These are phyloP conservation scores for Allodekkera sacchari DNA, from an alignment of 805 yeast species.

Conservation along the genomic window DNA sequence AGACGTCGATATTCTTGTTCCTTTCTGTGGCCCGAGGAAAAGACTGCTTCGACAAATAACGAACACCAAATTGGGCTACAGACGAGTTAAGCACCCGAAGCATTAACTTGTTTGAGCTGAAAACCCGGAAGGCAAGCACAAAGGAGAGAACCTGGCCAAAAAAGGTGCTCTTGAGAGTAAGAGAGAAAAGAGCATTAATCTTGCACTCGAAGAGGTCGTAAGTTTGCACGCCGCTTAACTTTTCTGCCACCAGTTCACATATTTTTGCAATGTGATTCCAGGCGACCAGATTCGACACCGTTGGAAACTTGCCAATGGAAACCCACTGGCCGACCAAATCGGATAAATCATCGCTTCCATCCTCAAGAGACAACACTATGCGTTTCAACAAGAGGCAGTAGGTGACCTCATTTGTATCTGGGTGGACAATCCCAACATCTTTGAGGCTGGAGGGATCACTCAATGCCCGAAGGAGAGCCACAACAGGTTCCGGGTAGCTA, in stretches of 20 bases:
- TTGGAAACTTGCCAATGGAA: conserved; percentile 11
- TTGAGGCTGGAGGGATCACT: neutral
- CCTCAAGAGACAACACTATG: neutral
- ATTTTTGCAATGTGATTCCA: conserved; percentile 14
- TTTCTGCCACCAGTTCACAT: conserved; percentile 3
- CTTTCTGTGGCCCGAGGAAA: conserved; percentile 39
- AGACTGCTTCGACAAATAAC: conserved; percentile 17
- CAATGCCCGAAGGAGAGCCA: neutral
- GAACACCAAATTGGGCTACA: conserved; percentile 6
- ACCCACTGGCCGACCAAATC: conserved; percentile 1
- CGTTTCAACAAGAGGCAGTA: conserved; percentile 2
- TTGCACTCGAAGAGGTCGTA: conserved; percentile 4
- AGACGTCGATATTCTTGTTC: conserved; percentile 24
- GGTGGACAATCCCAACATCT: neutral
- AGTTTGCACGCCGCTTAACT: conserved; percentile 2
- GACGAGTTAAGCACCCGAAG: conserved; percentile 1
- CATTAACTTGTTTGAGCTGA: conserved; percentile 4
- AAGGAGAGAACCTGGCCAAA: conserved; percentile 9
- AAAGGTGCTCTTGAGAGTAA: neutral
- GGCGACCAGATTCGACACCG: conserved; percentile 15
- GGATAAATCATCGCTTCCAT: neutral
- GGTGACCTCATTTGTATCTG: neutral
- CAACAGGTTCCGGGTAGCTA: no score
- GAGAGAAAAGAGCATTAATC: conserved; percentile 5
- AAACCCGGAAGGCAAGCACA: conserved; percentile 12